Conservation (phyloP, 345 rosid species). For the Raphanus raphanistrum region DNA sequence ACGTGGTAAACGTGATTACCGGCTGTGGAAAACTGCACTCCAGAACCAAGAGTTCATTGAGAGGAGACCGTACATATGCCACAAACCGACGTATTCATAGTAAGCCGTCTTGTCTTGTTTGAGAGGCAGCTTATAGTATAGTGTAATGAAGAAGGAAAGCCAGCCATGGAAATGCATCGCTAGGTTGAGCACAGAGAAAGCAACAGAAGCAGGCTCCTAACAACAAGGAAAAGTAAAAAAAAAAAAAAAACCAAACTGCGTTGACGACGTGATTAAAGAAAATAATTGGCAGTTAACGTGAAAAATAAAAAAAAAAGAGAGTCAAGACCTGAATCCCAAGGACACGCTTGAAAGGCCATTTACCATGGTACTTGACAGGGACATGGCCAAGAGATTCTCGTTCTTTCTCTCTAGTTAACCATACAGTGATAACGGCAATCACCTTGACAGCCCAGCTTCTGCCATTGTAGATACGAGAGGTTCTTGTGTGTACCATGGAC, state of each 20-base stretch:
- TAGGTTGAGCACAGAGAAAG: constrained; percentile 69
- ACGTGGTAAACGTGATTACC: constrained; percentile 46
- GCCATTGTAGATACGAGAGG: constrained; percentile 67
- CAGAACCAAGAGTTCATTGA: constrained; percentile 79
- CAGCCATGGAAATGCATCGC: constrained; percentile 78
- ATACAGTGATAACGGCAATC: constrained; percentile 78
- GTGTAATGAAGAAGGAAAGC: constrained; percentile 68
- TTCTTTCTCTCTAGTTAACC: constrained; percentile 62
- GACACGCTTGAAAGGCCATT: constrained; percentile 80
- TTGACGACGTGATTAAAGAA: not conserved
- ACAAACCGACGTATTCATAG: constrained; percentile 63
- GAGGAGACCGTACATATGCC: constrained; percentile 62
- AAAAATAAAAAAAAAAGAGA: not conserved
- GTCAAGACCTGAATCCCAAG: constrained; percentile 64
- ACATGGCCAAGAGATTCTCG: constrained; percentile 45
- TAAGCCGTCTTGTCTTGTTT: constrained; percentile 53
- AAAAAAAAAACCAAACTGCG: not conserved
- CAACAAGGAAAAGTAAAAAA: constrained; percentile 2
- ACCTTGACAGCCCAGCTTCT: constrained; percentile 68
- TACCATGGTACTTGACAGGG: constrained; percentile 79
- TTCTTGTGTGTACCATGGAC: constrained; percentile 71
- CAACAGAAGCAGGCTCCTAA: constrained; percentile 76
- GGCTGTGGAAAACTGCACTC: constrained; percentile 74
- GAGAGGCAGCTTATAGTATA: constrained; percentile 60
- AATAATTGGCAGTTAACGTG: not conserved